phyloP scores from a whole-genome alignment of 2,329 filamentous ascomycete genomes.

The Paecilomyces sp. region DNA sequence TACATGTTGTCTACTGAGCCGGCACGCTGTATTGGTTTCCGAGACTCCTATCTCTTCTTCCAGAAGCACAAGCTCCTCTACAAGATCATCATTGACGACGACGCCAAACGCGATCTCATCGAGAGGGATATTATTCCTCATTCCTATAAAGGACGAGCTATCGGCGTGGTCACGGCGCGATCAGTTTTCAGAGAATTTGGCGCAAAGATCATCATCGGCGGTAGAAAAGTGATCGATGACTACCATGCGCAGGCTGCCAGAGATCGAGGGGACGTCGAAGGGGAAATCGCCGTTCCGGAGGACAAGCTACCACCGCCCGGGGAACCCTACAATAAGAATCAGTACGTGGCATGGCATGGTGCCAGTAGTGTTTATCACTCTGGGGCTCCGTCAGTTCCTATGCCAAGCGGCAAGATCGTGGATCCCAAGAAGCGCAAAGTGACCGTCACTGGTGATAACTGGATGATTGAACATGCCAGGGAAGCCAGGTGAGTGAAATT shows the following conservation, averaged over 20 bases:
- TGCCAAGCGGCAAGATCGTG: slow-evolving; percentile 63
- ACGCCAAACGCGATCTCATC: slow-evolving; percentile 96
- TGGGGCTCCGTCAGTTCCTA: slow-evolving; percentile 66
- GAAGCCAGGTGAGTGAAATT: slow-evolving; percentile 66
- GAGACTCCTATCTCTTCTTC: slow-evolving; percentile 98
- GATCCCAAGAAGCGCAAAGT: slow-evolving; percentile 79
- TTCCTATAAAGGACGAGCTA: slow-evolving; percentile 95
- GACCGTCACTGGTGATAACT: slow-evolving; percentile 86
- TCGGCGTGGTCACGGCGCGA: slow-evolving; percentile 91
- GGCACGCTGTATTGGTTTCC: slow-evolving; percentile 90
- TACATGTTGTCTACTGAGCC: slow-evolving; percentile 99
- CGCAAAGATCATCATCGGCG: slow-evolving; percentile 86
- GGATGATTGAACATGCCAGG: slow-evolving; percentile 91
- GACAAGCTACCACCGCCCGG: slow-evolving; percentile 68
- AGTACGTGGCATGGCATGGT: slow-evolving; percentile 97
- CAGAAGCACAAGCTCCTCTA: slow-evolving; percentile 93
- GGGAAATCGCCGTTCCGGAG: slow-evolving; percentile 83
- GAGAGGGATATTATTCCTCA: slow-evolving; percentile 92
- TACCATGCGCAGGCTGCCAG: slow-evolving; percentile 73
- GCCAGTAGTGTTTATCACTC: slow-evolving; percentile 94
- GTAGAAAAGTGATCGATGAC: slow-evolving; percentile 78
- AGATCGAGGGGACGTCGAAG: slow-evolving; percentile 73
- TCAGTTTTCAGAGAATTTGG: slow-evolving; percentile 98
- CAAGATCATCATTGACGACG: slow-evolving; percentile 96
- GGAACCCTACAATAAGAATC: slow-evolving; percentile 95